Evolutionary conservation across 345 rosid species (phyloP).

Genomic region (Nephelium lappaceum): DNA sequence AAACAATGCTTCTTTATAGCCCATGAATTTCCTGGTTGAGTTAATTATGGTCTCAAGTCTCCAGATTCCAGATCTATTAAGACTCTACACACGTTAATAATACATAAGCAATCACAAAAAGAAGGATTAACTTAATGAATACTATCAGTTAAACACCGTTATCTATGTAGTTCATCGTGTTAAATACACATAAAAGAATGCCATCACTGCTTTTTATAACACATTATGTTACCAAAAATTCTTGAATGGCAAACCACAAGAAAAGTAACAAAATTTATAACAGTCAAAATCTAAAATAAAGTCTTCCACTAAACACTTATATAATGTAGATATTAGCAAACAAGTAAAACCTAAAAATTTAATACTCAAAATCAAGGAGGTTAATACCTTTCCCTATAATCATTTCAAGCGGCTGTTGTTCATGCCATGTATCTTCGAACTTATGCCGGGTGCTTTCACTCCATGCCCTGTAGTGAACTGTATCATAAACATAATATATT

Average conservation of each 20-base stretch:
- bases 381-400: conserved; percentile 80
- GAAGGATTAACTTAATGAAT: not conserved
- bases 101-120: conserved; percentile 2
- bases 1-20: not conserved
- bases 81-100: not conserved
- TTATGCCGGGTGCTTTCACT: conserved; percentile 75
- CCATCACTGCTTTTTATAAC: not conserved
- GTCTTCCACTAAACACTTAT: not conserved
- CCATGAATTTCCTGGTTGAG: not conserved
- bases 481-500: conserved; percentile 23
- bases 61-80: not conserved
- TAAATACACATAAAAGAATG: too few species aligned
- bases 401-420: conserved; percentile 81
- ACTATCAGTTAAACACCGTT: not conserved
- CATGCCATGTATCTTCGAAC: conserved; percentile 91
- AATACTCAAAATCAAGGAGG: not conserved
- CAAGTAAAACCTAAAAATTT: not conserved
- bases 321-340: not conserved
- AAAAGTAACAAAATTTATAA: not conserved
- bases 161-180: not conserved
- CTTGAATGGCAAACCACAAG: not conserved
- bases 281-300: not conserved
- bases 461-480: conserved; percentile 94
- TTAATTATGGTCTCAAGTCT: not conserved
- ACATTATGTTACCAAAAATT: not conserved